phyloP scores from a whole-genome alignment of 202 grass and related monocot genomes.

The Hordeum pubiflorum region DNA sequence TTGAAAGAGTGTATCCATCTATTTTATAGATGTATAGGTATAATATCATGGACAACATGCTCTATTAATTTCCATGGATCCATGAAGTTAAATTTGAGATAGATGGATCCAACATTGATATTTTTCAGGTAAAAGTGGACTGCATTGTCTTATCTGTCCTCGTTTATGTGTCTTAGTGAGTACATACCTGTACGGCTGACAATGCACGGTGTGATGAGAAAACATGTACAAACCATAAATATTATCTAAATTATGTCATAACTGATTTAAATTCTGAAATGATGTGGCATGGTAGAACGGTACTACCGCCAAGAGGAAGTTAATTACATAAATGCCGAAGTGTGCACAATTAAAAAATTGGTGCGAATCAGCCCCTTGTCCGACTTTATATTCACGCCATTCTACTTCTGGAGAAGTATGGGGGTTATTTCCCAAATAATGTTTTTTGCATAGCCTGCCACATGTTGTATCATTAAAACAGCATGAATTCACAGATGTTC shows the following conservation, averaged over 20 bases:
- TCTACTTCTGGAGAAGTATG: not conserved
- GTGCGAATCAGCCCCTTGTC: not conserved
- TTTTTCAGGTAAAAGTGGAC: slow-evolving; percentile 47
- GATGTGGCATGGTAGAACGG: not conserved
- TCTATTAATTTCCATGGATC: slow-evolving; percentile 62
- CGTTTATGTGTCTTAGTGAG: not conserved
- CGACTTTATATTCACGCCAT: not conserved
- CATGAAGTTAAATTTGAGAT: slow-evolving; percentile 72
- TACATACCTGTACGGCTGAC: not conserved
- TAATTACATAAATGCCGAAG: not conserved
- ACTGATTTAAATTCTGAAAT: not conserved
- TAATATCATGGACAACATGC: slow-evolving; percentile 53
- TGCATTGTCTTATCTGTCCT: not conserved
- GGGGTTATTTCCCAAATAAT: not conserved
- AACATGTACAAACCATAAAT: not conserved
- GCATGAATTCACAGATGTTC: not conserved
- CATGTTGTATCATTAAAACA: not conserved
- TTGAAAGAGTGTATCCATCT: not conserved
- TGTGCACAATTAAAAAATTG: not conserved
- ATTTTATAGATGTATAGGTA: slow-evolving; percentile 3
- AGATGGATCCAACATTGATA: slow-evolving; percentile 58
- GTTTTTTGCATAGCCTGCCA: not conserved
- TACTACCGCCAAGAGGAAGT: not conserved
- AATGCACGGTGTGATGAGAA: not conserved
- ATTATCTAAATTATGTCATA: not conserved